Base-by-base conservation (phyloP, 75 land plant genomes). In the Selaginella moellendorffii region DNA sequence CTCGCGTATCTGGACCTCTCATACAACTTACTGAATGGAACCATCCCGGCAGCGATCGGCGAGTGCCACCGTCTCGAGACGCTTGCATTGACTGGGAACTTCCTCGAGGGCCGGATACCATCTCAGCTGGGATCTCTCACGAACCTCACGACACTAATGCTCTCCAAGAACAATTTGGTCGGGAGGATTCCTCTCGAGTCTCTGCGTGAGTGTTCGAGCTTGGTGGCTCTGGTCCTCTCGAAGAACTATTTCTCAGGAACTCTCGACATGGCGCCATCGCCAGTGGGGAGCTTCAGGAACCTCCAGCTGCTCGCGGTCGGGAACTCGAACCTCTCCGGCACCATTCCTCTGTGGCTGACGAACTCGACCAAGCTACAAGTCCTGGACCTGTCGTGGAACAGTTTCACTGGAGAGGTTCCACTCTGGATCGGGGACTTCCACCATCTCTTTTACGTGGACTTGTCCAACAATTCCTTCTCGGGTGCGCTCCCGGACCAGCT, bases 361-460 rank as follows among this genome's bases (percentile, higher is more conserved):
- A 72, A 56, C n/a, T 60, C 58, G 26, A 69, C 22, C 26, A 78
- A 72, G 31, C 52, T 87, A 62, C 53, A 74, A n/a, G 72, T 84
- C 26, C 66, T 87, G 56, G 92, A 87, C 54, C 72, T 87, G 1
- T 86, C 96, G 0, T 77, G 83, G 84, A 89, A 89, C 64, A 65
- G 60, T 20, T 63, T 90, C 26, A 29, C 42, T 46, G 92, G 91
- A 17, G 64, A 31, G 29, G 79, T 86, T 28, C 90, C 14, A 18
- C 67, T 28, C 8, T 79, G 83, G 81, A 63, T 79, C 24, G 87
- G 79, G 26, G 25, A 68, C 19, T 72, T 73, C 54, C 65, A 62
- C 30, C 20, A 61, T 64, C 70, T 89, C 27, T 81, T 81, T 21
- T 77, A 81, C 72, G 58, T 89, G 72, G 90, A 86, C 54, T 54